Base-by-base conservation (phyloP, 2,329 filamentous ascomycete genomes). In the Zarea fungicola region DNA sequence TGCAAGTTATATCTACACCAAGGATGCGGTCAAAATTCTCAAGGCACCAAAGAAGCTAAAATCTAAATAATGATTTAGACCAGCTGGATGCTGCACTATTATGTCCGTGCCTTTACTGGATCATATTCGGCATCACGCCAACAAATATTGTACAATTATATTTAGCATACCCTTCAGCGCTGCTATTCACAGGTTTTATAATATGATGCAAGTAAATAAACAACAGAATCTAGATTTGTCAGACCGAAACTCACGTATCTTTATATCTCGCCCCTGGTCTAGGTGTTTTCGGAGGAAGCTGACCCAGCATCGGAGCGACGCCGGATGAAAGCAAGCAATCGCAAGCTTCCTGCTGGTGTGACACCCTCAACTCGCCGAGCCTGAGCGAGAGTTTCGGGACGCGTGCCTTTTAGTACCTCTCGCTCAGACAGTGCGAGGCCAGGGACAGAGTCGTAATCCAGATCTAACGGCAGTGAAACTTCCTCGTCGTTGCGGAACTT, bases 11-110 rank as follows among this genome's bases (percentile, higher is more conserved):
- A 76, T 95, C 6, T 95, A 85, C 64, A 88, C 83, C 56, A 96
- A 93, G 65, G 86, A 95, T 59, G 92, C 90, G 0, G 91, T 97
- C 26, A 95, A 86, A 65, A 96, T 97, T 49, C 65, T 97, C 35
- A 66, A 63, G 43, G 61, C 65, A 52, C 52, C 52, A 41, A 58
- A 57, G 48, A 57, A 58, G 32, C 36, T 41, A 10, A 47, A 47
- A 13, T 16, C 25, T 4, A 39, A 39, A 19, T 21, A 39, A 26
- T 46, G 25, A 19, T 46, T 11, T 29, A 18, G 5, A 19, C 10
- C 10, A 22, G 31, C 23, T 21, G 36, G 16, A 21, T 40, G 19
- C 13, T 18, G 19, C 36, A 22, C n/a, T 21, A 40, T 40, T 6
- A 21, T 16, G 6, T 35, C 32, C 14, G 32, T 35, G 32, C 13